Evolutionary conservation across 2,329 filamentous ascomycete genomes (phyloP).

Genomic region (Penicillium sp.): DNA sequence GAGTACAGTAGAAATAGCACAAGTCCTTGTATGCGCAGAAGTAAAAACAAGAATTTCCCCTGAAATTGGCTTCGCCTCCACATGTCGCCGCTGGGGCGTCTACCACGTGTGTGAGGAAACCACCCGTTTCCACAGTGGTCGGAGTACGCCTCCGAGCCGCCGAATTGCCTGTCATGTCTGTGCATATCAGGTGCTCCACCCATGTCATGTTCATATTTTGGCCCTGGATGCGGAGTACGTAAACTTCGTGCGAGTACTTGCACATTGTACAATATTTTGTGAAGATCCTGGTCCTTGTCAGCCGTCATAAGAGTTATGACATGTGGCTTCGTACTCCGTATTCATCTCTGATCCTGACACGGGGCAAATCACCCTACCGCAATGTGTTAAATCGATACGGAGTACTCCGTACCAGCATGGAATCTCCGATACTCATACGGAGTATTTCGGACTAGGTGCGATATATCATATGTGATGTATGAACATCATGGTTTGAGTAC

Average conservation of each 20-base stretch:
- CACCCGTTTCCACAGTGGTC: not conserved
- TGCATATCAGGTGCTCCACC: constrained; percentile 1
- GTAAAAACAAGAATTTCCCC: not conserved
- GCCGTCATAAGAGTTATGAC: too few species aligned
- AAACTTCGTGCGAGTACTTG: too few species aligned
- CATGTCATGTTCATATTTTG: not conserved
- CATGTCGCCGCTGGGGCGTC: not conserved
- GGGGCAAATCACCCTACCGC: too few species aligned
- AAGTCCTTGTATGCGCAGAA: not conserved
- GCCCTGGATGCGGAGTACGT: not conserved
- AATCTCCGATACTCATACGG: too few species aligned
- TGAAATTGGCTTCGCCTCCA: not conserved
- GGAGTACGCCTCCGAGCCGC: not conserved
- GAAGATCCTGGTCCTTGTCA: too few species aligned
- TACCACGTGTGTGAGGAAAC: not conserved
- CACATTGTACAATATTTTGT: too few species aligned
- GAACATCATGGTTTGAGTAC: not conserved
- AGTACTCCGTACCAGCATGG: too few species aligned
- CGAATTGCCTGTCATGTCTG: not conserved
- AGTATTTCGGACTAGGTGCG: not conserved
- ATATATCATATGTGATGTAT: not conserved
- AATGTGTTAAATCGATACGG: too few species aligned
- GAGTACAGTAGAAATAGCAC: not conserved
- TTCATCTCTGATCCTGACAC: too few species aligned
- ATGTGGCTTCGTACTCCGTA: too few species aligned